Base-by-base conservation (phyloP, 2,329 filamentous ascomycete genomes). In the Tetracladium maxilliforme region DNA sequence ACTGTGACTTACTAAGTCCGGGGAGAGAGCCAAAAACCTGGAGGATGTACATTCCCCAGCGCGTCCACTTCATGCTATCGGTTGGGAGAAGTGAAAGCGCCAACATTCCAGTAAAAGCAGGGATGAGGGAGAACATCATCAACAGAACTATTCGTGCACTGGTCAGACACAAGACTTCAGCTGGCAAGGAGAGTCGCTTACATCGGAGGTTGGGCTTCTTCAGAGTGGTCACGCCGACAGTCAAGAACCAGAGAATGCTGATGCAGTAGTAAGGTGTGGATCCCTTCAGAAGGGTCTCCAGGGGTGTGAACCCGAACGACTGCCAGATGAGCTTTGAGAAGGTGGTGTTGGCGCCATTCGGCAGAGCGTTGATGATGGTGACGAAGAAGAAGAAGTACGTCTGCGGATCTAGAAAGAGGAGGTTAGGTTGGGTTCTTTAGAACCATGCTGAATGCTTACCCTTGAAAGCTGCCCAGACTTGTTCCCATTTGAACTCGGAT, bases 351-450 rank as follows among this genome's bases (percentile, higher is more conserved):
- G 39, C 46, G 10, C 46, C 43, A 18, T 48, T 45, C 3, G 46
- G 47, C 4, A 49, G 26, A 1, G 42, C 35, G 27, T 46, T 48
- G 14, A 49, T 32, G 22, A 48, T 44, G 5, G 42, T 43, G 6
- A 44, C 36, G 28, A 48, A 43, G 33, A 50, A 49, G 31, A 48
- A 45, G 31, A 49, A 48, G 23, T 48, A 45, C 0, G 39, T 45
- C 25, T 47, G 44, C 3, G 43, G 42, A 16, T 47, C 41, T 33
- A 15, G 26, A 9, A 27, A 27, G n/a, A 20, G 14, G 9, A 18
- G 21, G 6, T 6, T 26, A n/a, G 21, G 17, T 16, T 24, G 9
- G 14, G 7, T 7, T 14, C 11, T 10, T 16, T 7, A 8, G 14
- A 8, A n/a, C 7, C n/a, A n/a, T n/a, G n/a, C n/a, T n/a, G n/a